phyloP scores from a whole-genome alignment of 2,329 filamentous ascomycete genomes.

The Colletotrichum karsti region DNA sequence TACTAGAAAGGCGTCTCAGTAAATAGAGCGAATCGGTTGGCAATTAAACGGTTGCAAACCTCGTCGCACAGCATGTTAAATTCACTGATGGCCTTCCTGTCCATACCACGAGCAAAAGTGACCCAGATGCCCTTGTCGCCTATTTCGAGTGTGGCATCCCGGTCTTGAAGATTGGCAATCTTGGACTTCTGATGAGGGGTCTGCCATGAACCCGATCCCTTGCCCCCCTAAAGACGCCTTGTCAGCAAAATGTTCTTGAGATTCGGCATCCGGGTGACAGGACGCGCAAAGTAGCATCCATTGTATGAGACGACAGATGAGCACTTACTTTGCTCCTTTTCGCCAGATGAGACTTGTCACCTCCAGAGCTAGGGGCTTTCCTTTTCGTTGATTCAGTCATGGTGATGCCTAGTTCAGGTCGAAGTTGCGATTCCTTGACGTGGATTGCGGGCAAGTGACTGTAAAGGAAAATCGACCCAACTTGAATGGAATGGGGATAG shows the following conservation, averaged over 20 bases:
- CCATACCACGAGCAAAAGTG: slow-evolving; percentile 77
- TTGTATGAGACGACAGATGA: background rate
- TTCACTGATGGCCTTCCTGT: slow-evolving; percentile 74
- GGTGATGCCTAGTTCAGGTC: background rate
- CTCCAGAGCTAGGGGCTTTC: slow-evolving; percentile 41
- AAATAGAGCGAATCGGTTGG: background rate
- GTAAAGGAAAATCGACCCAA: no score
- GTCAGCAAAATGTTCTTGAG: background rate
- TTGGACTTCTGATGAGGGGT: slow-evolving; percentile 67
- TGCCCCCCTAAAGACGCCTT: background rate
- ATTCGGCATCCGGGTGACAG: background rate
- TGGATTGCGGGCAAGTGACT: no score
- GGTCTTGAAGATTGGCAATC: slow-evolving; percentile 47
- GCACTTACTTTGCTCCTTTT: slow-evolving; percentile 52
- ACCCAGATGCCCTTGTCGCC: slow-evolving; percentile 82
- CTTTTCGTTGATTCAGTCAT: slow-evolving; percentile 46
- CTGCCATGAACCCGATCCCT: slow-evolving; percentile 65
- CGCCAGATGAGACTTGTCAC: slow-evolving; percentile 30
- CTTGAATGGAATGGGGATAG: background rate
- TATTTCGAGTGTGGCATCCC: slow-evolving; percentile 63
- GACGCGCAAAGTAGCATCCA: background rate
- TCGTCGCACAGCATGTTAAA: slow-evolving; percentile 72
- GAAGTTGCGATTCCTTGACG: background rate
- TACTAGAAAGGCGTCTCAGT: slow-evolving; percentile 57
- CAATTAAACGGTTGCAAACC: slow-evolving; percentile 52